phyloP scores from a whole-genome alignment of 2,329 filamentous ascomycete genomes.

The Pseudogymnoascus sp. region DNA sequence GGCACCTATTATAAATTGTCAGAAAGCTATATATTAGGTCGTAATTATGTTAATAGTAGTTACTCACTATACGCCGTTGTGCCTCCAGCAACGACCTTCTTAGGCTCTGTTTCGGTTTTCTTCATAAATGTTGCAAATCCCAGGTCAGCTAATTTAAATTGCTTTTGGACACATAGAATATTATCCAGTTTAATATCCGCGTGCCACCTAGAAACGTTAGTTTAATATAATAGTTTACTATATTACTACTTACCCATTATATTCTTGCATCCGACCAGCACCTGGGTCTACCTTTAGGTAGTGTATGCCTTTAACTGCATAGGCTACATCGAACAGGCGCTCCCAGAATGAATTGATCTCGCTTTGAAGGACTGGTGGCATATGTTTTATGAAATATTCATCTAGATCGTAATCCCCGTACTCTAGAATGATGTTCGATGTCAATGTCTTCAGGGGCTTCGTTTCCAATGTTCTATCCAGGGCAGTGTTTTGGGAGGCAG shows the following conservation, averaged over 20 bases:
- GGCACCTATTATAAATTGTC: background rate
- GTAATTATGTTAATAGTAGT: background rate
- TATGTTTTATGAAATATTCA: constrained; percentile 22
- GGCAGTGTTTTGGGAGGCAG: background rate
- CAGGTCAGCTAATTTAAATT: constrained; percentile 33
- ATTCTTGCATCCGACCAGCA: constrained; percentile 10
- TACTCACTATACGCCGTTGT: constrained; percentile 31
- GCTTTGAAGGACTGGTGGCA: constrained; percentile 22
- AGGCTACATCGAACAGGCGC: constrained; percentile 25
- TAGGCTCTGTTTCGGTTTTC: background rate
- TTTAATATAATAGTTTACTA: background rate
- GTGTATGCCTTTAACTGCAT: constrained; percentile 26
- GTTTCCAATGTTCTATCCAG: background rate
- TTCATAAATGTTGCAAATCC: constrained; percentile 28
- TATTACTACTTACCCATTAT: constrained; percentile 18
- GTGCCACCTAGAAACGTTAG: constrained; percentile 29
- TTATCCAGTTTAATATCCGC: constrained; percentile 31
- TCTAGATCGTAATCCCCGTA: constrained; percentile 29
- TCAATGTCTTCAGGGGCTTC: background rate
- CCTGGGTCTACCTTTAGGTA: constrained; percentile 12
- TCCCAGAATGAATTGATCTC: constrained; percentile 29
- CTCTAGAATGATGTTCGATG: constrained; percentile 31
- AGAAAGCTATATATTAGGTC: background rate
- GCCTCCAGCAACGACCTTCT: constrained; percentile 21
- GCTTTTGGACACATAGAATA: constrained; percentile 26